These are phyloP conservation scores for Glycine latifolia DNA, from an alignment of 306 rosid genomes.

Conservation along the genomic window DNA sequence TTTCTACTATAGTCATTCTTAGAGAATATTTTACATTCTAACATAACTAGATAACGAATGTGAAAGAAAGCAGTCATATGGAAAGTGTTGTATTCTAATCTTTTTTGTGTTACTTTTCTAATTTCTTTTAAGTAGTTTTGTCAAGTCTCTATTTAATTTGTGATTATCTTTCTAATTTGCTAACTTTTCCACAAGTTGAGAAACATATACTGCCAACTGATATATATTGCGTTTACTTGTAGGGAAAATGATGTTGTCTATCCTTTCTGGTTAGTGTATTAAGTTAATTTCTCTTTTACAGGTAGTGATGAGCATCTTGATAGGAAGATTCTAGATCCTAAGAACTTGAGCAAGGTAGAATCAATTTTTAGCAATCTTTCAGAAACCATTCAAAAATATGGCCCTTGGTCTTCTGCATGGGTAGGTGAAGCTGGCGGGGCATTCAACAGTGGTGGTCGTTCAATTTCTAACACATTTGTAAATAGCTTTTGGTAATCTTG, in stretches of 20 bases:
- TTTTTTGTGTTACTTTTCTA: no score
- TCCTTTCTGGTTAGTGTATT: no score
- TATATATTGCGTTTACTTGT: no score
- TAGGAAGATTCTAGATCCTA: conserved; percentile 73
- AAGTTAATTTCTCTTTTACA: conserved; percentile 37
- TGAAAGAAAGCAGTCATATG: conserved; percentile 22
- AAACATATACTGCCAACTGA: no score
- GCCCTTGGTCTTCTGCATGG: conserved; percentile 93
- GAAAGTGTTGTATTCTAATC: no score
- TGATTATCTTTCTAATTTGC: no score
- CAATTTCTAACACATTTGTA: conserved; percentile 79
- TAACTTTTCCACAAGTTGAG: no score
- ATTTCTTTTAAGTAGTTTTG: no score
- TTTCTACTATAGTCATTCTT: conserved; percentile 31
- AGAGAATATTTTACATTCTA: conserved; percentile 19
- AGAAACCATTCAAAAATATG: conserved; percentile 62
- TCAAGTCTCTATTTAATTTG: no score
- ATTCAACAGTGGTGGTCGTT: conserved; percentile 84
- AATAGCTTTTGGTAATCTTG: conserved; percentile 91
- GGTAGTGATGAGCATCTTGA: conserved; percentile 72
- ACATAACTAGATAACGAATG: conserved; percentile 19
- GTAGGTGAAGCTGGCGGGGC: conserved; percentile 99
- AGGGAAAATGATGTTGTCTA: no score
- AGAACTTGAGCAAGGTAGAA: conserved; percentile 61
- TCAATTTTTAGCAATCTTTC: conserved; percentile 58